Conservation (phyloP, 75 land plant genomes). For the Pinus tabuliformis region DNA sequence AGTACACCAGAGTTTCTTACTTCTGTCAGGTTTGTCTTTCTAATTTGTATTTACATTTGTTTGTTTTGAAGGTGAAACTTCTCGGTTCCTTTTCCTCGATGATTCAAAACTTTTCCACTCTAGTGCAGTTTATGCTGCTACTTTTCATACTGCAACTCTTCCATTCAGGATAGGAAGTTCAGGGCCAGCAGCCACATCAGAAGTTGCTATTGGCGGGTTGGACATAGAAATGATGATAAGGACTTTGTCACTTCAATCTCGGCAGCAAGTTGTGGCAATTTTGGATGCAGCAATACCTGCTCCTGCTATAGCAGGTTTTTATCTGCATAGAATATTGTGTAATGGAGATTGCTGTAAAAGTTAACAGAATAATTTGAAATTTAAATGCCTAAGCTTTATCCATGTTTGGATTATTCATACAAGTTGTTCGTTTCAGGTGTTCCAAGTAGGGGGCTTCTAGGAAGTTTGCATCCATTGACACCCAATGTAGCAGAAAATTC, state of each 20-base stretch:
- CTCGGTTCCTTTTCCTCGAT: conserved; percentile 38
- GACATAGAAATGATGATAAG: conserved; percentile 53
- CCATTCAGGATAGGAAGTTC: conserved; percentile 74
- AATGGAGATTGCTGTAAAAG: neutral
- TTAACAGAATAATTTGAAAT: neutral
- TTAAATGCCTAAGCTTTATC: neutral
- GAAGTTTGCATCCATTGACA: conserved; percentile 58
- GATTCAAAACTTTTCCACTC: conserved; percentile 78
- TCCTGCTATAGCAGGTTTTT: conserved; percentile 63
- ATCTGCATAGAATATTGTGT: conserved; percentile 2
- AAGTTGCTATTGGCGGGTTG: conserved; percentile 45
- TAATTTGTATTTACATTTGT: conserved; percentile 9
- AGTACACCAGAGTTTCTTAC: neutral
- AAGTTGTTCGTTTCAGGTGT: conserved; percentile 19
- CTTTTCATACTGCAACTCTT: conserved; percentile 59
- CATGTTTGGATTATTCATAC: neutral
- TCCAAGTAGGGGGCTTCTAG: conserved; percentile 21
- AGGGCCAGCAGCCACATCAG: conserved; percentile 42
- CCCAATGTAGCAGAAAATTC: conserved; percentile 49
- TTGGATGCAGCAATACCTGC: conserved; percentile 78
- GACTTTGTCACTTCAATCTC: conserved; percentile 50
- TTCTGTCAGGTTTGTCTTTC: conserved; percentile 2
- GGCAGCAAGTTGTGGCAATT: conserved; percentile 59
- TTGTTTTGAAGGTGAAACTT: conserved; percentile 44
- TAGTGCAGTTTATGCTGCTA: conserved; percentile 93